Base-by-base conservation (phyloP, 208 protist genomes). In the Herpetomonas tarakana region DNA sequence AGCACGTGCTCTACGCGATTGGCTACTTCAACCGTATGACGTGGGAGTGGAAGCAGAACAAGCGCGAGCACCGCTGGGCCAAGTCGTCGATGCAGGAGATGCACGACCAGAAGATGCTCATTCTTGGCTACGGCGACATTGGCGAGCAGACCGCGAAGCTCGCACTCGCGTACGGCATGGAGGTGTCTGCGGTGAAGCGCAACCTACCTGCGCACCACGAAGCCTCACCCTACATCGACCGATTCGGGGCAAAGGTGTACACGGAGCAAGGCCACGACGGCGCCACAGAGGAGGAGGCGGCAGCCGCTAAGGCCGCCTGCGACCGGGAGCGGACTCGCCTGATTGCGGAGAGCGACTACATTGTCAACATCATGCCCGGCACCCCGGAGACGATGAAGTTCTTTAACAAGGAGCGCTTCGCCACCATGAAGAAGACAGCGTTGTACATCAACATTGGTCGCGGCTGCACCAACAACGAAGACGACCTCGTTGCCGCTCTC, bases 391-490 rank as follows among this genome's bases (percentile, higher is more conserved):
- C 77, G 12, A 55, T 62, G 28, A 25, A 77, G 21, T 68, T 93
- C 45, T 89, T 93, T 54, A 70, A 88, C 69, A 53, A 54, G 49
- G 71, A 62, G 35, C 31, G 21, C 26, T 91, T 93, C 58, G 59
- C 59, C 31, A 75, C 62, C 62, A 93, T 90, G 86, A 86, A 87
- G 68, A 64, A 30, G 46, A 76, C 16, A 16, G 78, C 79, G 6
- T 65, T 87, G 31, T 91, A 86, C 72, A 87, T 93, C 70, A 90
- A 85, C 56, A 78, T 91, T 57, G 83, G 83, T 11, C 73, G 83
- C n/a, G 81, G 83, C 27, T 41, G 49, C 31, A 88, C 78, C 31
- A 74, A 81, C 58, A 67, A 73, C 27, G 83, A 91, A 52, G 65
- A 52, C 0, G 78, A 85, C 50, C 58, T 91, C 12, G 69, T 66